Conservation (phyloP, 306 rosid species). For the Prunus kanzakura region DNA sequence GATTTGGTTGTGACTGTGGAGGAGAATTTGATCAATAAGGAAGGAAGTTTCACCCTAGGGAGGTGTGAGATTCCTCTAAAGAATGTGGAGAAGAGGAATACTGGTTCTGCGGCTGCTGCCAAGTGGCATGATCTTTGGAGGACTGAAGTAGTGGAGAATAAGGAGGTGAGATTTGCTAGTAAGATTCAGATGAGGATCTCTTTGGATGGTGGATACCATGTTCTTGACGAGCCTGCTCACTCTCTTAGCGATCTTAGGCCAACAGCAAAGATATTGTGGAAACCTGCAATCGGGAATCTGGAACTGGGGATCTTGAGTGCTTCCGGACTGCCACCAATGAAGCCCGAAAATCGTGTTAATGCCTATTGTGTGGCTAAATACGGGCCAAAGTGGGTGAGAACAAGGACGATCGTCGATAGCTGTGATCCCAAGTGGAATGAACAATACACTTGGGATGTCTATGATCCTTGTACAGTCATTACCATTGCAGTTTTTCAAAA, state of each 20-base stretch:
- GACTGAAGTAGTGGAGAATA: background rate
- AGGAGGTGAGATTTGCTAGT: background rate
- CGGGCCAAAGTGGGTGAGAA: slow-evolving; percentile 16
- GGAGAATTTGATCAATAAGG: background rate
- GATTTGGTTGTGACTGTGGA: background rate
- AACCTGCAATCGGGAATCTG: background rate
- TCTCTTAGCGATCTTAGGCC: slow-evolving; percentile 9
- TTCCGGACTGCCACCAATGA: background rate
- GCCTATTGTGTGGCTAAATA: slow-evolving; percentile 32
- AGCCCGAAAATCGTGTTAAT: slow-evolving; percentile 11
- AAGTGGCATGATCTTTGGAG: background rate
- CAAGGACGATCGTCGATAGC: background rate
- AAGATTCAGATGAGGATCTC: slow-evolving; percentile 13
- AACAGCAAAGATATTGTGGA: slow-evolving; percentile 2
- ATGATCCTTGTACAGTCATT: slow-evolving; percentile 9
- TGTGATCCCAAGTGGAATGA: slow-evolving; percentile 19
- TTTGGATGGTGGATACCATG: slow-evolving; percentile 16
- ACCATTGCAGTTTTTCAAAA: slow-evolving; percentile 14
- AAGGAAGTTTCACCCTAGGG: background rate
- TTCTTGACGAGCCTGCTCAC: background rate
- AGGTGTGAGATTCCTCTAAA: background rate
- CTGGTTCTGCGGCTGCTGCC: background rate
- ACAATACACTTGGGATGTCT: slow-evolving; percentile 18
- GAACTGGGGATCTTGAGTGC: slow-evolving; percentile 9
- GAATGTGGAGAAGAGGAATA: background rate